Conservation (phyloP, 148 eudicot species). For the Rheum nobile region DNA sequence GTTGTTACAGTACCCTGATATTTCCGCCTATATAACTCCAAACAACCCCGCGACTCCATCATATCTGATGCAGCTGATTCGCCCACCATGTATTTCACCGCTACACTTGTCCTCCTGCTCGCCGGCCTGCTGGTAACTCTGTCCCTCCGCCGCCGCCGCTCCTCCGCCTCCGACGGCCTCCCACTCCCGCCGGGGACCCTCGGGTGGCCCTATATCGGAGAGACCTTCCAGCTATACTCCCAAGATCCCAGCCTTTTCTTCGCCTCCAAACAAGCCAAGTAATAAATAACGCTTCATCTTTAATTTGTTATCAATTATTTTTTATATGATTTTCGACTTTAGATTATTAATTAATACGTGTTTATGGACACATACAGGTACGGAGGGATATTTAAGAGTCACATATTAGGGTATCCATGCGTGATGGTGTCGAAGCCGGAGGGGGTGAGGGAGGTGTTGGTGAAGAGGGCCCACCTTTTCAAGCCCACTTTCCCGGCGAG, state of each 20-base stretch:
- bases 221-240: constrained; percentile 82
- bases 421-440: constrained; percentile 89
- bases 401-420: constrained; percentile 80
- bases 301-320: too few relatives aligned
- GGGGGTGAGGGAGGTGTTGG: constrained; percentile 63
- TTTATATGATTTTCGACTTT: too few relatives aligned
- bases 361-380: constrained; percentile 23
- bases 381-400: constrained; percentile 78
- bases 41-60: background rate
- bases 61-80: background rate
- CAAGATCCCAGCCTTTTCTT: constrained; percentile 79
- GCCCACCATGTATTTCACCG: background rate
- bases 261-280: constrained; percentile 74
- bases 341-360: too few relatives aligned
- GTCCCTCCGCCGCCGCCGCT: background rate
- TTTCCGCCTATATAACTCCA: background rate
- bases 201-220: constrained; percentile 85
- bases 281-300: too few relatives aligned
- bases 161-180: constrained; percentile 14
- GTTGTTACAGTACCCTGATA: background rate
- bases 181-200: constrained; percentile 79
- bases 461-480: constrained; percentile 57
- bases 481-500: constrained; percentile 98
- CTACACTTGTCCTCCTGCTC: background rate
- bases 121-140: background rate